Percentiles rank a stretch among this genome's conserved stretches.
Evolutionary conservation across 179 eudicot species (phyloP).

Genomic region (Corrigiola litoralis): DNA sequence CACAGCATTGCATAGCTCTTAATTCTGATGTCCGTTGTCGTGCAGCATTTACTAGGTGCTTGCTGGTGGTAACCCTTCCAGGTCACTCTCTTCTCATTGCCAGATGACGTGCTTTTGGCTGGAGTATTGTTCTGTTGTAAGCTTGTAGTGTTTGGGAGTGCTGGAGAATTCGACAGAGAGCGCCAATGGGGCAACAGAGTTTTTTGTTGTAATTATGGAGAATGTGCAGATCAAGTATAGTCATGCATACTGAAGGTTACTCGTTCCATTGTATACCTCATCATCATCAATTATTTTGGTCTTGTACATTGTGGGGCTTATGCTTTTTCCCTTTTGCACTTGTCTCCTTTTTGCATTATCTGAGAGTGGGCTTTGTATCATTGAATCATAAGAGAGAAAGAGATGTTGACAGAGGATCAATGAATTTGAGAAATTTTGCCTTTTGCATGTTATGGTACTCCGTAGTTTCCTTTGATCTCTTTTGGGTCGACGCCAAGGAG

Average conservation of each 20-base stretch:
- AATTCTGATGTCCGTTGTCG: neutral
- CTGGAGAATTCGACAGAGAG: neutral
- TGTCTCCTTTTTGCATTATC: neutral
- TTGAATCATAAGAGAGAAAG: neutral
- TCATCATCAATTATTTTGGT: conserved; percentile 4
- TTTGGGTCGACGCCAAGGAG: neutral
- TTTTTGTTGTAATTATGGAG: conserved; percentile 2
- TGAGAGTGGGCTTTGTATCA: too few species aligned
- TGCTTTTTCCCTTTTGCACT: neutral
- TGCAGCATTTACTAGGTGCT: conserved; percentile 12
- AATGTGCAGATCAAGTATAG: conserved; percentile 10
- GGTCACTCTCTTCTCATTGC: neutral
- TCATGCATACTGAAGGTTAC: neutral
- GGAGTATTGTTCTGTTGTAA: neutral
- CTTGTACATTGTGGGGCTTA: neutral
- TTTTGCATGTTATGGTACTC: neutral
- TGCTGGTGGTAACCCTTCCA: conserved; percentile 2
- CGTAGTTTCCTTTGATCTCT: neutral
- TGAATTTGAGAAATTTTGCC: neutral
- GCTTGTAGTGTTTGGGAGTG: neutral
- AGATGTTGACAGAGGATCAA: neutral
- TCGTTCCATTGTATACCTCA: neutral
- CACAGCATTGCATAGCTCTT: neutral
- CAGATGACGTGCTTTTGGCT: neutral
- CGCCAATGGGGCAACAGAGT: neutral